Conservation (phyloP, 192 early-diverging fungal species). For the Umbelopsis sp. region DNA sequence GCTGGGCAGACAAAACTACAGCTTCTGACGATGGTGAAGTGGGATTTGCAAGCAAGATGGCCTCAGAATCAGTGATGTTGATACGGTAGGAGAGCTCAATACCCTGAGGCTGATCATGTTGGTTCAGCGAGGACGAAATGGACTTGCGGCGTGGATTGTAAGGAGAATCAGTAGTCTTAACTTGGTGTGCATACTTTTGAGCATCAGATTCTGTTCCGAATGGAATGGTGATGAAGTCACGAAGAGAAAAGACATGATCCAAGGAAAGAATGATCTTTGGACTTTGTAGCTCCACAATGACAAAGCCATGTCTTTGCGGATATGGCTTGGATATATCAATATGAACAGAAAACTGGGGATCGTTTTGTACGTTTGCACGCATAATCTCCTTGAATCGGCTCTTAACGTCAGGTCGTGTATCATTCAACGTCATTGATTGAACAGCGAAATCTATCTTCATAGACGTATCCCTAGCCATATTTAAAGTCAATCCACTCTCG, state of each 20-base stretch:
- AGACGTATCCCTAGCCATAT: slow-evolving; percentile 57
- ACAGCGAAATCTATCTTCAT: slow-evolving; percentile 74
- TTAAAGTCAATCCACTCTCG: slow-evolving; percentile 53
- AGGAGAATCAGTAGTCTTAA: neutral
- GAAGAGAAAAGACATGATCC: slow-evolving; percentile 82
- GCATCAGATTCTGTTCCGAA: slow-evolving; percentile 34
- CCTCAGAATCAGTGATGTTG: slow-evolving; percentile 78
- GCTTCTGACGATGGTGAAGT: slow-evolving; percentile 75
- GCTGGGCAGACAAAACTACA: slow-evolving; percentile 80
- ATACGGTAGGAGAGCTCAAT: slow-evolving; percentile 70
- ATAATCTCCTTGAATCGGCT: slow-evolving; percentile 88
- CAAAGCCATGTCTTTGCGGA: slow-evolving; percentile 51
- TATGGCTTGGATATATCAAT: slow-evolving; percentile 43
- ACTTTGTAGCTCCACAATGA: slow-evolving; percentile 76
- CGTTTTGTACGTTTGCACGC: slow-evolving; percentile 56
- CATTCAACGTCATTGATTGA: slow-evolving; percentile 71
- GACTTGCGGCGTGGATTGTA: slow-evolving; percentile 15
- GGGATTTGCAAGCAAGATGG: slow-evolving; percentile 84
- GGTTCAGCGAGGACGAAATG: slow-evolving; percentile 7
- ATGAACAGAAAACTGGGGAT: slow-evolving; percentile 64
- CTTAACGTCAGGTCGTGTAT: slow-evolving; percentile 73
- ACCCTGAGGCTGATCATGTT: slow-evolving; percentile 15
- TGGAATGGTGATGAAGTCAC: slow-evolving; percentile 74
- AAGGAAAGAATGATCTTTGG: slow-evolving; percentile 84
- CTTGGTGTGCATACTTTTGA: slow-evolving; percentile 5